phyloP scores from a whole-genome alignment of 2,329 filamentous ascomycete genomes.

The Rhinocladiella similis region DNA sequence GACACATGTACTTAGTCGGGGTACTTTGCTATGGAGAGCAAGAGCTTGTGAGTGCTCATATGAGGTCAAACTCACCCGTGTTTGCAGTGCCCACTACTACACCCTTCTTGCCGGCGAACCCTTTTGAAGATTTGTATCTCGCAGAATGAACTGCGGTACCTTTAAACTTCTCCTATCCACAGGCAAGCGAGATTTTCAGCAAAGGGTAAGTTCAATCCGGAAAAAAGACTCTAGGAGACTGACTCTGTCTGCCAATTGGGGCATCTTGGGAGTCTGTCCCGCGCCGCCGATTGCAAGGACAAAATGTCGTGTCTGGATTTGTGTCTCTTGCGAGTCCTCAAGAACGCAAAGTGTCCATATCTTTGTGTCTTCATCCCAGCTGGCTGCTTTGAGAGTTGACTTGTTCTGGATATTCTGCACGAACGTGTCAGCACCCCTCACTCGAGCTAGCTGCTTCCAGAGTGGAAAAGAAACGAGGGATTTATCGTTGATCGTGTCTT shows the following conservation, averaged over 20 bases:
- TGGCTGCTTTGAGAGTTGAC: not conserved
- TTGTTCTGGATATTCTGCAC: not conserved
- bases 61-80: not conserved
- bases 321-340: not conserved
- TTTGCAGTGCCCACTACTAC: not conserved
- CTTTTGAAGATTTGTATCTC: not conserved
- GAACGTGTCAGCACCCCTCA: not conserved
- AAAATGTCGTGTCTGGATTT: not conserved
- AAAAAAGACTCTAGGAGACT: too few relatives aligned
- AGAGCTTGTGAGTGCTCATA: not conserved
- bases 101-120: not conserved
- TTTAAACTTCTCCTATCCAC: not conserved
- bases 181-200: not conserved
- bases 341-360: not conserved
- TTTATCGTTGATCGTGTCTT: not conserved
- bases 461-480: not conserved
- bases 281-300: not conserved
- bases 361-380: not conserved
- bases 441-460: too few relatives aligned
- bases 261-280: not conserved
- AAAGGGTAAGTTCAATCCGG: too few relatives aligned
- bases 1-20: too few relatives aligned
- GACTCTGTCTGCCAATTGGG: not conserved
- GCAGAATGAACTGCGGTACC: not conserved
- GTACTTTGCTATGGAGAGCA: too few relatives aligned